A percentile compares a stretch with the other conserved stretches of the same genome.
Conservation (phyloP, 108 stramenopile genomes). For the Parmales sp. region DNA sequence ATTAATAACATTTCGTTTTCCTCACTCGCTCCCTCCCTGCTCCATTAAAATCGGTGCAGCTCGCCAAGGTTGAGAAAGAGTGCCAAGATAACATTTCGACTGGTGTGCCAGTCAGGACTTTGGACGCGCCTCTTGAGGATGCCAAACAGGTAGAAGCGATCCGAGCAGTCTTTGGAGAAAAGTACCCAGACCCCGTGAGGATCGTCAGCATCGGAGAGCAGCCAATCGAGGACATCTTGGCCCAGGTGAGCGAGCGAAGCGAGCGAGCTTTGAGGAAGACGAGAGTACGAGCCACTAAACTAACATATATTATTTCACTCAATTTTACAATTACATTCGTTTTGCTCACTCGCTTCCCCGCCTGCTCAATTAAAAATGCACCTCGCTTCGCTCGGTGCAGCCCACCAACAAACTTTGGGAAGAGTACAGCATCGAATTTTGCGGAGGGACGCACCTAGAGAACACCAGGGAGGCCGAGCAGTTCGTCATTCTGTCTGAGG, state of each 20-base stretch:
- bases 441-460: conserved; percentile 94
- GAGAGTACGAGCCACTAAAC: too few relatives aligned
- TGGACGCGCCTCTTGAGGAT: conserved; percentile 67
- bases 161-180: conserved; percentile 96
- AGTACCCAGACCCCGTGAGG: conserved; percentile 98
- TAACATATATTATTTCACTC: too few relatives aligned
- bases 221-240: conserved; percentile 63
- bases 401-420: conserved; percentile 79
- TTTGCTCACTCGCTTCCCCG: too few relatives aligned
- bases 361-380: too few relatives aligned
- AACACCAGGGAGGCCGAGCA: conserved; percentile 88
- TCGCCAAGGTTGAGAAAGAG: conserved; percentile 61
- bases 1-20: too few relatives aligned
- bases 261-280: too few relatives aligned
- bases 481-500: conserved; percentile 87
- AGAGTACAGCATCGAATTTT: conserved; percentile 91
- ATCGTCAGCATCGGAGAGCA: conserved; percentile 78
- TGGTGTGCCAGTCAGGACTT: conserved; percentile 60
- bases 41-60: too few relatives aligned
- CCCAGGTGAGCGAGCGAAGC: too few relatives aligned
- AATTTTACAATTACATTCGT: too few relatives aligned
- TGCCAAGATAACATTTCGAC: conserved; percentile 45
- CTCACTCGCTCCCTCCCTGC: too few relatives aligned
- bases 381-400: too few relatives aligned
- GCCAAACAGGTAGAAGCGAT: conserved; percentile 79